Conservation (phyloP, 768 basidiomycete genomes). For the Kondoa subrosea region DNA sequence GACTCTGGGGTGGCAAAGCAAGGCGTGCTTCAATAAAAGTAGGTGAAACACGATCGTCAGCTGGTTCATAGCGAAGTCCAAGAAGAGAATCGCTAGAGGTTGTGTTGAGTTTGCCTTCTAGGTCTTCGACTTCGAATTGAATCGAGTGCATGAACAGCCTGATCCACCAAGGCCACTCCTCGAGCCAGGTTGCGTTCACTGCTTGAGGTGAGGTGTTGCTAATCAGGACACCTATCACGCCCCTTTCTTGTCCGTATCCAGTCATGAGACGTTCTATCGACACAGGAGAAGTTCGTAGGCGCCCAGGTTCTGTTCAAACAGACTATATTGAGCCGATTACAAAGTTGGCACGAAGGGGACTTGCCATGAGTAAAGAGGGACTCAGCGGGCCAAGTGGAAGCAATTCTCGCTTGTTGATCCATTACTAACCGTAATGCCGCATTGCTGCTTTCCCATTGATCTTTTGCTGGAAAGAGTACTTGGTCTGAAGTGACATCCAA, state of each 20-base stretch:
- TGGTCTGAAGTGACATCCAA: not conserved
- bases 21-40: conserved; percentile 59
- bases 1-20: conserved; percentile 50
- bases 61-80: conserved; percentile 49
- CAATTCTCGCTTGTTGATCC: not conserved
- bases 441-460: not conserved
- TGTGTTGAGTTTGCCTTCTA: conserved; percentile 1
- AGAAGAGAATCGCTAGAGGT: conserved; percentile 44
- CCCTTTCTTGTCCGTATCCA: conserved; percentile 58
- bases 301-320: not conserved
- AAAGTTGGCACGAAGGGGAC: conserved; percentile 29
- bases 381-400: not conserved
- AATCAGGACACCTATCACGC: conserved; percentile 51
- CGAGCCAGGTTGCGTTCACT: conserved; percentile 49
- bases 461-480: not conserved
- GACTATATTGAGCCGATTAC: conserved; percentile 26
- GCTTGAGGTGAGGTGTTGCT: conserved; percentile 38
- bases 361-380: not conserved
- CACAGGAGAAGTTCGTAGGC: conserved; percentile 37
- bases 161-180: conserved; percentile 85
- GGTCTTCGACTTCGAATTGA: conserved; percentile 19
- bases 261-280: conserved; percentile 53
- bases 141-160: conserved; percentile 75
- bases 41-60: conserved; percentile 53
- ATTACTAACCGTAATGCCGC: not conserved